Evolutionary conservation across 768 basidiomycete species (phyloP), one percentile per base, ranked within the genome.

Genomic region (Phaeotremella fagi): DNA sequence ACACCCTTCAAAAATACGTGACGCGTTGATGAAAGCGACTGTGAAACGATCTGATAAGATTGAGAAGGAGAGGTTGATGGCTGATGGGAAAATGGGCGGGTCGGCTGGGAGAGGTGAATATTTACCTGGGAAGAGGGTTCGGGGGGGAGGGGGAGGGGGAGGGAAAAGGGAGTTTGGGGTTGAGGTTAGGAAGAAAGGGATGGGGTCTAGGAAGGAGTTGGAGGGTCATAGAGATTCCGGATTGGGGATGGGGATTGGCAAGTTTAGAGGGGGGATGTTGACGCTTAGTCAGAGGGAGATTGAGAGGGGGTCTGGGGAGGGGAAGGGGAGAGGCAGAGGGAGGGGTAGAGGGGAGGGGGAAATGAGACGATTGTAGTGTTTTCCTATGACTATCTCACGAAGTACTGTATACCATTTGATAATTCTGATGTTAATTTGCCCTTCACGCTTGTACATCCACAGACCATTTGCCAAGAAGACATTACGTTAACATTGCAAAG

Each of bases 281-380:
- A 72, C 50, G 46, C 43, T 75, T 38, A 68, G 61, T 45, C 56
- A 70, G 56, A 36, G 55, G n/a, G 75, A 75, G 46, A 64, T 74
- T 33, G 71, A 63, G 18, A 52, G 60, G 41, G 66, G 70, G 20
- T 55, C 60, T 36, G 51, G 47, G 31, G 18, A 52, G 23, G 55
- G 42, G 35, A 28, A 26, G 36, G 52, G 29, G 29, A 27, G 42
- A 35, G 48, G 45, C 33, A 36, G 43, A 48, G 41, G 52, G 4
- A 26, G 57, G 27, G 53, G 45, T 27, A 23, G 46, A 20, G 38
- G 38, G 6, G 38, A 20, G 11, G 22, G 38, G 38, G 38, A 20
- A 12, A 20, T 11, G 38, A 41, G 31, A 33, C 9, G 31, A n/a
- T n/a, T n/a, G n/a, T n/a, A n/a, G n/a, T n/a, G n/a, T n/a, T n/a